Evolutionary conservation across 345 rosid species (phyloP), one percentile per base, ranked within the genome.

Genomic region (Eucalyptus virginea): DNA sequence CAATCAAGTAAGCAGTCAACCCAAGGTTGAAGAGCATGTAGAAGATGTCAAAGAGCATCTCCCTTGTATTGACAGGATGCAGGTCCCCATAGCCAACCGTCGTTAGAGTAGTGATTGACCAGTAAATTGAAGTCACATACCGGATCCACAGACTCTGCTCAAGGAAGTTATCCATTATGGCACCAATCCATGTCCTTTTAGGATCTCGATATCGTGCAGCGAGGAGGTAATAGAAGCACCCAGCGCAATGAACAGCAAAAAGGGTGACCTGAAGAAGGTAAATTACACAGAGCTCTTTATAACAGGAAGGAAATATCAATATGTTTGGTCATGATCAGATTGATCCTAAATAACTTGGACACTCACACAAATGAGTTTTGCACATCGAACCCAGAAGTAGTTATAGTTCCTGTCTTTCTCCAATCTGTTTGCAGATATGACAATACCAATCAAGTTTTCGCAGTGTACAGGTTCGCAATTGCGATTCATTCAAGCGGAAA

Each of bases 321-420:
- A 37, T 23, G n/a, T n/a, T 45, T 45, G 54, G 77, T 44, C 80
- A 88, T 34, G 45, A 88, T 24, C 56, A 52, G 21, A 81, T 14
- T 60, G 60, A 34, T 56, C 48, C 37, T 24, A 44, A 52, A 37
- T 24, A 15, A 32, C 85, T 47, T 62, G 51, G 88, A 87, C 88
- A 93, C 99, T 95, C 87, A 98, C 99, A 92, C 96, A 96, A 87
- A 96, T 88, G 90, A 98, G 99, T 88, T 96, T 98, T 47, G 97
- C 95, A 60, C 99, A 97, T 91, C 99, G 97, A 92, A 96, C 98
- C 98, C 97, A 97, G 83, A 98, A 98, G 90, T 98, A 97, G 95
- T 95, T 98, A 87, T 92, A 98, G 89, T 94, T 96, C 92, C 95
- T 95, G 89, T 98, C 99, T 89, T 98, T 98, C 95, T 98, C 99